phyloP scores from a whole-genome alignment of 75 land plant species.

The Cryptomeria japonica region DNA sequence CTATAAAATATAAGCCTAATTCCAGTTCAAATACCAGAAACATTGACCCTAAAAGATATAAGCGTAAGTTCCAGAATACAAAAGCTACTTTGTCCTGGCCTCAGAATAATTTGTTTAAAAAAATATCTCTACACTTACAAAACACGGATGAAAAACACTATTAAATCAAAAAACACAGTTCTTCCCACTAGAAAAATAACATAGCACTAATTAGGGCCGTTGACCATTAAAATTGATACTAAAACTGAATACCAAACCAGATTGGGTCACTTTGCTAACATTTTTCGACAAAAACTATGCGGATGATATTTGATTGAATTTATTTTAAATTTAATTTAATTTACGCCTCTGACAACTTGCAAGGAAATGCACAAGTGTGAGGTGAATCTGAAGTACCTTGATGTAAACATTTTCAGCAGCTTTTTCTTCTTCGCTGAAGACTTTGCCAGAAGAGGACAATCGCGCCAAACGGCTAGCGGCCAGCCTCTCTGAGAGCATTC shows the following conservation, averaged over 20 bases:
- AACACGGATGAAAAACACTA: background rate
- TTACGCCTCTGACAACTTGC: background rate
- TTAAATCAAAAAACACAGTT: background rate
- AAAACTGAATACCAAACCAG: background rate
- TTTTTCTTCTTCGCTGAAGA: conserved; percentile 20
- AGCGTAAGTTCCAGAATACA: background rate
- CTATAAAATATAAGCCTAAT: background rate
- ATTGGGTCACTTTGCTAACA: background rate
- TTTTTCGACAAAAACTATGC: background rate
- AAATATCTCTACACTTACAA: background rate
- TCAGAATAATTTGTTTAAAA: background rate
- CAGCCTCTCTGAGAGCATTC: background rate
- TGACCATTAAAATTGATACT: background rate
- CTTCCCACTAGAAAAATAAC: background rate
- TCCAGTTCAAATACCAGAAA: background rate
- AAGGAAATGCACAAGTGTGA: background rate
- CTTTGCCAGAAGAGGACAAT: background rate
- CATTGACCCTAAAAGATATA: background rate
- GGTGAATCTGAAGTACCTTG: background rate
- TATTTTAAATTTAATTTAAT: background rate
- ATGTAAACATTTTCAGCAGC: conserved; percentile 7
- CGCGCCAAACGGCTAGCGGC: background rate
- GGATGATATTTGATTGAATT: background rate
- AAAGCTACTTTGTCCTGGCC: background rate
- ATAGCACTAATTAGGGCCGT: background rate